Conservation (phyloP, 225 moss, liverwort and hornwort genomes). For the Physcomitrellopsis africana region DNA sequence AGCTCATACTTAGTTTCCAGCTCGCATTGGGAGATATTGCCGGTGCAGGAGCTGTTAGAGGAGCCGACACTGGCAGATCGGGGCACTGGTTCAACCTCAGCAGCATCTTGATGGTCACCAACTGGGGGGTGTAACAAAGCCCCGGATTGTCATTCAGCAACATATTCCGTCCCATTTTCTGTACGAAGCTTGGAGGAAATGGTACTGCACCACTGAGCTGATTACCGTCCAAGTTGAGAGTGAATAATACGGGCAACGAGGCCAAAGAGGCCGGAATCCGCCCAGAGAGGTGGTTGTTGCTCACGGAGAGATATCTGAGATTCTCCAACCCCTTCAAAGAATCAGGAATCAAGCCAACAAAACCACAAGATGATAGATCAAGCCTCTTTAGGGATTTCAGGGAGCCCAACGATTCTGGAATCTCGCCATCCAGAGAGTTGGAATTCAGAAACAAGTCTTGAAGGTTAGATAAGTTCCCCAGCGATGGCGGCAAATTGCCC, state of each 20-base stretch:
- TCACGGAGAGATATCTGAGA: constrained; percentile 40
- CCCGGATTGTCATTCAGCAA: constrained; percentile 38
- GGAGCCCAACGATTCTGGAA: constrained; percentile 29
- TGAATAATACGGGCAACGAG: constrained; percentile 30
- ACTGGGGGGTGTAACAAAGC: constrained; percentile 34
- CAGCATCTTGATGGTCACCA: not conserved
- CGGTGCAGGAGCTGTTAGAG: no score
- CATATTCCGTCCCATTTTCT: constrained; percentile 52
- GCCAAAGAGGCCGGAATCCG: constrained; percentile 25
- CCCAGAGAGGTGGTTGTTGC: constrained; percentile 42
- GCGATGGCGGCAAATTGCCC: constrained; percentile 24
- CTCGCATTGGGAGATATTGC: no score
- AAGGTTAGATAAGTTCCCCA: constrained; percentile 29
- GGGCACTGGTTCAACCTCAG: constrained; percentile 28
- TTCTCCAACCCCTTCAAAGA: not conserved
- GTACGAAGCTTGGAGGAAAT: constrained; percentile 37
- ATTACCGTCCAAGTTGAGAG: constrained; percentile 51
- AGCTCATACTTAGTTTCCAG: no score
- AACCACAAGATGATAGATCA: constrained; percentile 33
- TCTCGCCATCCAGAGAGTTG: constrained; percentile 32
- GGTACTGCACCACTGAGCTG: constrained; percentile 57
- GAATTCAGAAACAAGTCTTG: constrained; percentile 44
- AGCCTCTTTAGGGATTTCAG: constrained; percentile 35
- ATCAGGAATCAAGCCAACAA: constrained; percentile 37
- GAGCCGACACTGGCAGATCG: no score